These are phyloP conservation scores for Smallanthus sonchifolius DNA, from an alignment of 129 eudicot genomes.

Conservation along the genomic window DNA sequence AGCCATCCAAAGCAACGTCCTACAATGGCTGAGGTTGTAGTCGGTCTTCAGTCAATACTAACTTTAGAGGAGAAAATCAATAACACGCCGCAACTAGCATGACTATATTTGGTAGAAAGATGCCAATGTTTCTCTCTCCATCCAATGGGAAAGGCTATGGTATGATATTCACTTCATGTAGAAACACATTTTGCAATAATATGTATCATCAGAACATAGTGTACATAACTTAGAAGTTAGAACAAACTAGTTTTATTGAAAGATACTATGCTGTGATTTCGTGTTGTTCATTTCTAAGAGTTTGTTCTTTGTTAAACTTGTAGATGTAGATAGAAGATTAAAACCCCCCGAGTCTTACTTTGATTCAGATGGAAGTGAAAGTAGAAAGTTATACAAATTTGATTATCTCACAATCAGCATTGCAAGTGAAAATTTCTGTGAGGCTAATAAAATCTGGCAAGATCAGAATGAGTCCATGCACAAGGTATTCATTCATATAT, in stretches of 20 bases:
- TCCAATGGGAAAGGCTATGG: background rate
- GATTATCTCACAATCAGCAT: constrained; percentile 14
- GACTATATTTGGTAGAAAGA: background rate
- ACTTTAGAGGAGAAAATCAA: background rate
- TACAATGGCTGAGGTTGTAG: constrained; percentile 11
- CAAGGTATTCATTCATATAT: background rate
- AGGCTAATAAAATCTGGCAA: constrained; percentile 11
- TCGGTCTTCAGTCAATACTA: constrained; percentile 14
- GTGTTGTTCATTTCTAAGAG: background rate
- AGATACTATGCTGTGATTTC: too few species aligned
- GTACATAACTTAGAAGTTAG: too few species aligned
- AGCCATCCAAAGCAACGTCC: constrained; percentile 18
- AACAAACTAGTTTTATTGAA: too few species aligned
- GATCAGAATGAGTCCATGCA: constrained; percentile 10
- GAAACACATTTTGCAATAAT: background rate
- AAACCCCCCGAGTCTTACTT: background rate
- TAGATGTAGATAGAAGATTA: background rate
- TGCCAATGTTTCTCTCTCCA: background rate
- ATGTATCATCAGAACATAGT: too few species aligned
- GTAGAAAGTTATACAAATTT: background rate
- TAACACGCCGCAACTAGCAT: background rate
- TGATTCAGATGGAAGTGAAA: constrained; percentile 10
- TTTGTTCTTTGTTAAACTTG: background rate
- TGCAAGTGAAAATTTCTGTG: constrained; percentile 3
- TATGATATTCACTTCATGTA: background rate